phyloP scores from a whole-genome alignment of 371 early-diverging fungal species.

The Mortierella sp. region DNA sequence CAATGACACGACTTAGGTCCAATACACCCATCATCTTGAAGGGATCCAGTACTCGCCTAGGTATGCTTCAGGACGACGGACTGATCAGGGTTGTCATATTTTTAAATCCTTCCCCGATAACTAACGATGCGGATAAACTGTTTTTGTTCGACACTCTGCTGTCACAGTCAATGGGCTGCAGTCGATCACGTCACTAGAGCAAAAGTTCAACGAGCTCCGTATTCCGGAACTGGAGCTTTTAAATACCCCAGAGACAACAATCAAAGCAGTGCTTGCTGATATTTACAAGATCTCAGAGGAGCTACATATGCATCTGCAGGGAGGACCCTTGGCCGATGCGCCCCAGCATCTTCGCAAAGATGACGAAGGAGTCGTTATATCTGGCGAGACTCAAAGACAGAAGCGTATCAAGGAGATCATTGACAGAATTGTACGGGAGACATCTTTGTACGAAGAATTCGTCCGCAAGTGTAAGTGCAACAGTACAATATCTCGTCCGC shows the following conservation, averaged over 20 bases:
- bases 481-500: background rate
- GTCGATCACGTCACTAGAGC: conserved; percentile 68
- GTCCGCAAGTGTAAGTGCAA: conserved; percentile 71
- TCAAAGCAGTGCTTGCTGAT: conserved; percentile 71
- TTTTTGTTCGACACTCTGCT: conserved; percentile 55
- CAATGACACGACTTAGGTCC: conserved; percentile 9
- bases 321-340: conserved; percentile 59
- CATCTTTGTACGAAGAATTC: conserved; percentile 82
- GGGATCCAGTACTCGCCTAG: conserved; percentile 47
- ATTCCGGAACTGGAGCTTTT: conserved; percentile 78
- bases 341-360: conserved; percentile 57
- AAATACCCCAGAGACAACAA: conserved; percentile 67
- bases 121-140: too few species aligned
- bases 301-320: conserved; percentile 69
- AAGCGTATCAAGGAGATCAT: conserved; percentile 62
- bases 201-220: conserved; percentile 66
- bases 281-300: conserved; percentile 70
- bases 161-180: conserved; percentile 68
- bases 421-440: conserved; percentile 72
- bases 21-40: conserved; percentile 37
- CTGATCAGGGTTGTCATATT: too few species aligned
- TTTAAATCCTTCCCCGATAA: too few species aligned
- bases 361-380: conserved; percentile 52
- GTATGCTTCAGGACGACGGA: conserved; percentile 19
- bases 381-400: conserved; percentile 49